Evolutionary conservation across 805 yeast genomes (phyloP), one percentile per base, ranked within the genome.

Genomic region (Metschnikowia colocasiae): DNA sequence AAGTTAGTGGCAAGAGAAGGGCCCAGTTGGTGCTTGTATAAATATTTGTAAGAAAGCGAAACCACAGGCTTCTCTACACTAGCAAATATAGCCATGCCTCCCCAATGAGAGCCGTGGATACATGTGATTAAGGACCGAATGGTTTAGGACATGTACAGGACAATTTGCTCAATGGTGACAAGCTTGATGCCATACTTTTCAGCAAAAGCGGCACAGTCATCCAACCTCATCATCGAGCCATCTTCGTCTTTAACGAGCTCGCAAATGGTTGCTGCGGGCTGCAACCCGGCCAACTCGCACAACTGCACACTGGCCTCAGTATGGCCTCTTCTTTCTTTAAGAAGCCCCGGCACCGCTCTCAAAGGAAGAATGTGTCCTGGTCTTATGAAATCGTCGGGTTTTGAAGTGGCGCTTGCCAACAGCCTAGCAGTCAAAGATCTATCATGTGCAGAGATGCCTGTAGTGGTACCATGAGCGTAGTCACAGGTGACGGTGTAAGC

Each of bases 321-420:
- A 64, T 94, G 99, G 13, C 99, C 99, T 48, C 87, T 75, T 74
- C 99, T 85, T 42, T 72, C 69, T 47, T 82, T 72, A 48, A 94
- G 81, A 44, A 95, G 83, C 1, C 96, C 96, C 20, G 86, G 86
- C 18, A 77, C 86, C 2, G 98, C 98, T 57, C 98, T 78, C 58
- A 94, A 75, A 2, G 99, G 99, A 54, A 92, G 80, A 26, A 94
- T 73, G 62, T 94, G 99, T 15, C 99, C 99, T 0, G 99, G 99
- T 59, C 86, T 81, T 62, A 87, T 71, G 62, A 94, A 87, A 49
- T 88, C 91, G 0, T 55, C 69, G 0, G 95, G 76, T 36, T 69
- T 72, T 7, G 83, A 62, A 2, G 53, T 49, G 4, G 85, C 72
- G 53, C 79, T 76, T 1, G 96, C 96, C 56, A 94, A 75, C 49